Base-by-base conservation (phyloP, 805 yeast genomes). In the Wickerhamomyces alni region DNA sequence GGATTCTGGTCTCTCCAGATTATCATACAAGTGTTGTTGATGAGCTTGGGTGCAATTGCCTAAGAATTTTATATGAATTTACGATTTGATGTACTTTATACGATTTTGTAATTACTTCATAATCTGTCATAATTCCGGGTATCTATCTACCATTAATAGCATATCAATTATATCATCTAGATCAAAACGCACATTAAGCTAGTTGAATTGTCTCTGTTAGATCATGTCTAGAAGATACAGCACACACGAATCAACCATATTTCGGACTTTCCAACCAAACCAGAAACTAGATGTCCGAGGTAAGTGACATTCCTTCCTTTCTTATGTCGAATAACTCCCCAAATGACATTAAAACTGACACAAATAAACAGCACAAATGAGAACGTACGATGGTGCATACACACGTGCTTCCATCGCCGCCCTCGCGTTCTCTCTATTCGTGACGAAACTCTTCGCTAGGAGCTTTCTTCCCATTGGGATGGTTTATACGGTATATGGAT, bases 1-100 rank as follows among this genome's bases (percentile, higher is more conserved):
- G 93, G 95, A 2, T 86, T 91, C 56, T 93, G 98, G 98, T 77
- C 95, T 2, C 60, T 87, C 30, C 98, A 93, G 59, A 65, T 88
- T 38, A 61, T 93, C 18, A 69, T 91, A 24, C 99, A 93, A 58
- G 65, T 87, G 37, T 63, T 89, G 15, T 72, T 93, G 19, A 77
- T 93, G 74, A 85, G 95, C 33, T 65, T 89, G 17, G 94, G 95
- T 3, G 80, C 87, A 10, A 72, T 79, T 30, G 78, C 82, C 11
- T 28, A n/a, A 16, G 11, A 12, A 11, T 15, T 11, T 28, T 6
- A 28, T 28, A 5, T 6, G n/a, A 15, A 16, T 15, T 7, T 28
- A 18, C 9, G 12, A 73, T 50, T 52, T 13, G 34, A 11, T 31
- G 11, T 31, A 17, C 12, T 16, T n/a, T n/a, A n/a, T n/a, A n/a